Base-by-base conservation (phyloP, 1,284 basidiomycete species). In the Cutaneotrichosporon sp. region DNA sequence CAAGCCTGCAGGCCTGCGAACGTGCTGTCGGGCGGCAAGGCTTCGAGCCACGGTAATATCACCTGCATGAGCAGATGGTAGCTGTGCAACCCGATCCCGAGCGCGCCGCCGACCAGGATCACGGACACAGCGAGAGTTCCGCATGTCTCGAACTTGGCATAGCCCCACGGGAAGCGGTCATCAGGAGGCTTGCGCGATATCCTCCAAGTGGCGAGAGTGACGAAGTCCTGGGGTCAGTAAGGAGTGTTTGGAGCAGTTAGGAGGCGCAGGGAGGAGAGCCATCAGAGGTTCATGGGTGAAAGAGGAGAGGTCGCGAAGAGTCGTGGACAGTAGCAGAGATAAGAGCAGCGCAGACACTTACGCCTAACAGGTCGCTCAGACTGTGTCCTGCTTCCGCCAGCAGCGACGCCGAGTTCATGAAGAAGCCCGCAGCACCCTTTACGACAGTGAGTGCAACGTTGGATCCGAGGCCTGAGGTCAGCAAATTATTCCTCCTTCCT, bases 341-440 rank as follows among this genome's bases (percentile, higher is more conserved):
- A 36, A 36, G 34, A 13, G 11, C 2, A 36, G 34, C 34, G 11
- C 40, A 5, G 0, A 14, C 2, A 74, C 77, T 69, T 49, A 80
- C 78, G 40, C 73, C 69, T 46, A 71, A 57, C 40, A 70, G 58
- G 89, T 91, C 93, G 67, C 90, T 92, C 51, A 95, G 72, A n/a
- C 90, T 92, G 77, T 99, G 96, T 2, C 91, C 95, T 0, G 96
- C 95, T 74, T 99, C 96, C 3, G 97, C 96, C 10, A 99, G 84
- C 58, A 99, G 82, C 0, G 91, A 89, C 2, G 95, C 93, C 7
- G 91, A 94, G 76, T 97, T 92, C 86, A 83, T 81, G 69, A 72
- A 89, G 86, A 90, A 89, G 61, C 92, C 90, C 62, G 91, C 93
- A 11, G 86, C 74, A 31, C 93, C 95, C 78, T 99, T 99, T 32